phyloP scores from a whole-genome alignment of 441 rosid genomes.

The Omphalea diandra region DNA sequence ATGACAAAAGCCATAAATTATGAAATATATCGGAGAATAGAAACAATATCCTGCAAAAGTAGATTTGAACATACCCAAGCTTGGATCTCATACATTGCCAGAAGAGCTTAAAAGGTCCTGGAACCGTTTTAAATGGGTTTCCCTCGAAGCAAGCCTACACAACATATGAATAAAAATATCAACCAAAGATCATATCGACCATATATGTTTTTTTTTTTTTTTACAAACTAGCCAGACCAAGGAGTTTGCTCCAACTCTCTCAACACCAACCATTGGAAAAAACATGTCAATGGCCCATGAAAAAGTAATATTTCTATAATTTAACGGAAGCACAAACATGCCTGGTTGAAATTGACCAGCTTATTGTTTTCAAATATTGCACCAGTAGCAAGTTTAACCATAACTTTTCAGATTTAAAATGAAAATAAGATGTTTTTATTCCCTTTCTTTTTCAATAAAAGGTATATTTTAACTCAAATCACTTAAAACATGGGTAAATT shows the following conservation, averaged over 20 bases:
- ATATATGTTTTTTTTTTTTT: neutral
- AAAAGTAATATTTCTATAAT: neutral
- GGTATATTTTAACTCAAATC: neutral
- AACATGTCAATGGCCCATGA: neutral
- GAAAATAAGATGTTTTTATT: neutral
- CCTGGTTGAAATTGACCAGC: neutral
- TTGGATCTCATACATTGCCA: slow-evolving; percentile 94
- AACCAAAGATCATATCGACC: neutral
- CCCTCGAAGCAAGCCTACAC: slow-evolving; percentile 92
- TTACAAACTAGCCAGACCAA: neutral
- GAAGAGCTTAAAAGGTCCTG: slow-evolving; percentile 93
- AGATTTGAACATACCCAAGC: slow-evolving; percentile 66
- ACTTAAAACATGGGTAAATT: neutral
- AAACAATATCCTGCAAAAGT: neutral
- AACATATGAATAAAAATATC: slow-evolving; percentile 10
- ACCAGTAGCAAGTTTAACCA: neutral
- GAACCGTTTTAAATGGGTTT: slow-evolving; percentile 94
- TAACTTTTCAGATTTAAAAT: neutral
- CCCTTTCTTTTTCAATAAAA: neutral
- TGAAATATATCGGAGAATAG: neutral
- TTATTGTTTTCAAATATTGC: slow-evolving; percentile 7
- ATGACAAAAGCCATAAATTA: neutral
- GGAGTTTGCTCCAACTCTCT: slow-evolving; percentile 1
- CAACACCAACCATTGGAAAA: neutral
- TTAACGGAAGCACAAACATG: neutral